Conservation (phyloP, 1,139 yeast genomes). For the Taphrina sp. region DNA sequence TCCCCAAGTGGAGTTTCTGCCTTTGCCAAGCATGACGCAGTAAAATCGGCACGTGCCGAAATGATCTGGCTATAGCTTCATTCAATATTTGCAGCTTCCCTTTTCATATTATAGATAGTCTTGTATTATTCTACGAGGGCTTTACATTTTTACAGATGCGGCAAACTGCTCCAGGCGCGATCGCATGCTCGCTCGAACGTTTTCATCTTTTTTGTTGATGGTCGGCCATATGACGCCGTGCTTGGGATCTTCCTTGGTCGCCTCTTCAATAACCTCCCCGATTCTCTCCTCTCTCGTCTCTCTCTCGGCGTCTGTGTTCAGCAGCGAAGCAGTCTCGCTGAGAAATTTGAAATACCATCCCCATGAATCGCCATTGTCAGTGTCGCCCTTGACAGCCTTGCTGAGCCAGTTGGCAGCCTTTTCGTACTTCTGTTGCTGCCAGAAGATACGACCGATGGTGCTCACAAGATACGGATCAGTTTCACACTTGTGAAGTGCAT, state of each 20-base stretch:
- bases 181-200: background rate
- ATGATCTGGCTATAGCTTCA: no score
- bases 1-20: no score
- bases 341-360: constrained; percentile 59
- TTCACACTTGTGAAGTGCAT: constrained; percentile 67
- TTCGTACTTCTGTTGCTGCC: constrained; percentile 62
- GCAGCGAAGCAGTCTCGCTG: constrained; percentile 3
- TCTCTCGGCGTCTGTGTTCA: constrained; percentile 1
- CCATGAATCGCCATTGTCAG: constrained; percentile 73
- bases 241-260: constrained; percentile 25
- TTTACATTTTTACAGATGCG: constrained; percentile 1
- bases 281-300: constrained; percentile 3
- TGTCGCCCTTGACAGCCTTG: constrained; percentile 59
- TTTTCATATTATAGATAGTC: no score
- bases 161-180: constrained; percentile 14
- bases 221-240: constrained; percentile 30
- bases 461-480: constrained; percentile 61
- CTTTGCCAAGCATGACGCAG: no score
- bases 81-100: no score
- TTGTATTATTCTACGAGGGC: no score
- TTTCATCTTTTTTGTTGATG: constrained; percentile 19
- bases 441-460: constrained; percentile 66
- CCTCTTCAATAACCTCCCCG: constrained; percentile 9
- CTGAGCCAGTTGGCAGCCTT: constrained; percentile 77
- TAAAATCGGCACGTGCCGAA: no score